Base-by-base conservation (phyloP, 805 yeast species). In the Pichia kluyveri region DNA sequence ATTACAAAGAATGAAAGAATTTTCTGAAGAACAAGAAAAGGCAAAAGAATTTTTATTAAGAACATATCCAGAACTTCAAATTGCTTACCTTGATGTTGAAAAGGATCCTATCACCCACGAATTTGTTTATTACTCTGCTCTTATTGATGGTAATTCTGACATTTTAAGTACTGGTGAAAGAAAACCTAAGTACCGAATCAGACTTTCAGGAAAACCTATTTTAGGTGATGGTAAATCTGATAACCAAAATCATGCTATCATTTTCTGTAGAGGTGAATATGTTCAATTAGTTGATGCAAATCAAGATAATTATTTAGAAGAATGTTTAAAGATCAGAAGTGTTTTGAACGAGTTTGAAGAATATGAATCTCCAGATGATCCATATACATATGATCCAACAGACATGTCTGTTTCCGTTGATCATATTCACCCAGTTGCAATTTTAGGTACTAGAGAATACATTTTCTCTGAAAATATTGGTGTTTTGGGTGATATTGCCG, bases 151-250 rank as follows among this genome's bases (percentile, higher is more conserved):
- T 38, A 72, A 74, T 50, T 82, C 88, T 59, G 79, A 76, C 48
- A 70, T 82, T 44, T 57, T 75, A 43, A 80, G 74, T 42, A 70
- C 73, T 54, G 87, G 88, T 11, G 59, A 71, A 50, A 68, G 84
- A 53, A 69, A 70, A 50, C 87, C 87, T 31, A 78, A 79, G 55
- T 80, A 80, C 56, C 70, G 80, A 55, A 74, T 86, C 42, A 76
- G 70, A 55, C 70, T 86, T 41, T 81, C 90, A 14, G 95, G 95
- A 17, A 79, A 84, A 61, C 95, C 95, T 43, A 82, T 85, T 46
- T 71, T 86, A 51, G 95, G 95, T 43, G 93, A 85, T 62, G 95
- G 95, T 49, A 85, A 85, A 62, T 77, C 89, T 31, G 95, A 86
- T 64, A 86, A 86, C 59, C 95, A 86, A 60, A 86, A 86, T 58